Evolutionary conservation across 2,329 filamentous ascomycete genomes (phyloP).

Genomic region (Acephala macrosclerotiorum): DNA sequence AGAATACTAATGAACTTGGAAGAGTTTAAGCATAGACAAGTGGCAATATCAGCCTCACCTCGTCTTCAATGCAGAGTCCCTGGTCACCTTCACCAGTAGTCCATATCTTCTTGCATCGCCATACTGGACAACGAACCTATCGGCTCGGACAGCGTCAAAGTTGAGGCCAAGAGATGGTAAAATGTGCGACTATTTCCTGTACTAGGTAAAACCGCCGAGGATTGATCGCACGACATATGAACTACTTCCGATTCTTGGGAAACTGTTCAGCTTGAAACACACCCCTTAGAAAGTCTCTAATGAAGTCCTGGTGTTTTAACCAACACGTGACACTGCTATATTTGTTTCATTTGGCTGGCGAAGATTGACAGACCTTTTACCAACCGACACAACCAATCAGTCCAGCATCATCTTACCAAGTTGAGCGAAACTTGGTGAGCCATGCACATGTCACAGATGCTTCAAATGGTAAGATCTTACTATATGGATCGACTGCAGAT

Average conservation of each 20-base stretch:
- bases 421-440: not conserved
- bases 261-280: not conserved
- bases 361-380: slow-evolving; percentile 1
- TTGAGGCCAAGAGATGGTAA: too few relatives aligned
- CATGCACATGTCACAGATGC: not conserved
- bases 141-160: too few relatives aligned
- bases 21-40: too few relatives aligned
- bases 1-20: too few relatives aligned
- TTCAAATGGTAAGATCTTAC: not conserved
- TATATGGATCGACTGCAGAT: not conserved
- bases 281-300: not conserved
- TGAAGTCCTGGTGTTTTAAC: not conserved
- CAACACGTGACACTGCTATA: not conserved
- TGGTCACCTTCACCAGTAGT: too few relatives aligned
- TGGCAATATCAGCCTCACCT: too few relatives aligned
- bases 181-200: too few relatives aligned
- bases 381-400: slow-evolving; percentile 3
- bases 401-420: not conserved
- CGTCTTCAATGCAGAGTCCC: too few relatives aligned
- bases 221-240: not conserved
- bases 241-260: not conserved
- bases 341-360: not conserved
- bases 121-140: too few relatives aligned
- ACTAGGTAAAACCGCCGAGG: too few relatives aligned
- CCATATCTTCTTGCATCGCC: too few relatives aligned